These are phyloP conservation scores for Juncus inflexus DNA, from an alignment of 176 grass and related monocot species.

Conservation along the genomic window DNA sequence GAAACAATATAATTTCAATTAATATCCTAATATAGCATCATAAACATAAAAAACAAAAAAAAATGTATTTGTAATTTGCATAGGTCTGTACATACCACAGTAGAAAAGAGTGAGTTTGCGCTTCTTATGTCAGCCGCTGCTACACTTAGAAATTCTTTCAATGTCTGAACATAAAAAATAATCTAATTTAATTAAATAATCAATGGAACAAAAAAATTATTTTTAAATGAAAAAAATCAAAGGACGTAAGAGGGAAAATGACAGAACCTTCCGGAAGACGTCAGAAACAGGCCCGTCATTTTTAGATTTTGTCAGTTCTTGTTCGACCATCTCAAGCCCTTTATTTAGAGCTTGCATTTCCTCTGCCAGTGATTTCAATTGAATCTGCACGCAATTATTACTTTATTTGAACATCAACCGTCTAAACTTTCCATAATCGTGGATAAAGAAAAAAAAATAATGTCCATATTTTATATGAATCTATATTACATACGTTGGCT, in stretches of 20 bases:
- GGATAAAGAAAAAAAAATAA: not conserved
- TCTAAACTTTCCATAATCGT: not conserved
- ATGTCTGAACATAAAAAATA: conserved; percentile 51
- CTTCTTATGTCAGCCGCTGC: conserved; percentile 93
- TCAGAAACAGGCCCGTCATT: conserved; percentile 93
- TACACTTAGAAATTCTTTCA: conserved; percentile 76
- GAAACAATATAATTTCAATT: not conserved
- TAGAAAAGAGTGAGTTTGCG: conserved; percentile 81
- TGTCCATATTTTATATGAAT: not conserved
- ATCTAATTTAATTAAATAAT: not conserved
- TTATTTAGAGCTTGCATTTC: conserved; percentile 99
- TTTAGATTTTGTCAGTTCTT: conserved; percentile 89
- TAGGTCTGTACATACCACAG: conserved; percentile 57
- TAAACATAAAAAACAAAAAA: conserved; percentile 8
- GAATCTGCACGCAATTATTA: conserved; percentile 59
- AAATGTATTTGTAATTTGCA: not conserved
- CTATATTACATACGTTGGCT: conserved; percentile 58
- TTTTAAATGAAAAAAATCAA: not conserved
- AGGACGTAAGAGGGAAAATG: not conserved
- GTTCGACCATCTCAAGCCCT: conserved; percentile 96
- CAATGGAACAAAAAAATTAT: too few relatives aligned
- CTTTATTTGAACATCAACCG: conserved; percentile 1
- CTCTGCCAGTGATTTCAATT: conserved; percentile 91
- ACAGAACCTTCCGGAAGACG: conserved; percentile 57
- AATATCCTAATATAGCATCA: conserved; percentile 14